A percentile compares a stretch with the other conserved stretches of the same genome.
These are phyloP conservation scores for Pleurotus eryngii DNA, from an alignment of 768 basidiomycete species.

Conservation along the genomic window DNA sequence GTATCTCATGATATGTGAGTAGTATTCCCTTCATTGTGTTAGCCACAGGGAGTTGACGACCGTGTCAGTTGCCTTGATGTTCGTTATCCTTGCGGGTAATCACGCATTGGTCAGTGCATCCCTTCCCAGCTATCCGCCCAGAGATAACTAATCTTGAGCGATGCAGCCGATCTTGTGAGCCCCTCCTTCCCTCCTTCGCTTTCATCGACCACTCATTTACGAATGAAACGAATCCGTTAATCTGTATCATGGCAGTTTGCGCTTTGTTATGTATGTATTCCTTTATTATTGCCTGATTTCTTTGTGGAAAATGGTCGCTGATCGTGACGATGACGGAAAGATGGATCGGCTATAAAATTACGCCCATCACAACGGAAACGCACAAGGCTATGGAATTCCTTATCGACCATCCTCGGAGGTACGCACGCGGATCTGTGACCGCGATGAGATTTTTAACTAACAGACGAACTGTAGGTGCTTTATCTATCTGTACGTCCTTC, in stretches of 20 bases:
- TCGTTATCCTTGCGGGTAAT: slow-evolving; percentile 73
- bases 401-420: slow-evolving; percentile 75
- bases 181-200: neutral
- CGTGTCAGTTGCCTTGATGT: slow-evolving; percentile 44
- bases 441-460: no score
- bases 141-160: no score
- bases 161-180: slow-evolving; percentile 59
- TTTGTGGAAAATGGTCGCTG: neutral
- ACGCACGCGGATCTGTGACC: slow-evolving; percentile 2
- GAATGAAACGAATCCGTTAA: neutral
- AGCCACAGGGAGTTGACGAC: neutral
- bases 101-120: slow-evolving; percentile 58
- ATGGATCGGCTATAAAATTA: slow-evolving; percentile 57
- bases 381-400: slow-evolving; percentile 65
- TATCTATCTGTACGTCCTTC: slow-evolving; percentile 46
- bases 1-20: slow-evolving; percentile 58
- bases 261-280: slow-evolving; percentile 53
- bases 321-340: slow-evolving; percentile 26
- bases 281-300: neutral
- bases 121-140: neutral
- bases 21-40: neutral
- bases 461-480: slow-evolving; percentile 42
- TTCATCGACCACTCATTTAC: neutral
- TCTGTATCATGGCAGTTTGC: slow-evolving; percentile 38
- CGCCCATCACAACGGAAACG: slow-evolving; percentile 38